Percentiles rank a stretch among this genome's conserved stretches.
These are phyloP conservation scores for Rhododendron henanense DNA, from an alignment of 148 eudicot species.

Conservation along the genomic window DNA sequence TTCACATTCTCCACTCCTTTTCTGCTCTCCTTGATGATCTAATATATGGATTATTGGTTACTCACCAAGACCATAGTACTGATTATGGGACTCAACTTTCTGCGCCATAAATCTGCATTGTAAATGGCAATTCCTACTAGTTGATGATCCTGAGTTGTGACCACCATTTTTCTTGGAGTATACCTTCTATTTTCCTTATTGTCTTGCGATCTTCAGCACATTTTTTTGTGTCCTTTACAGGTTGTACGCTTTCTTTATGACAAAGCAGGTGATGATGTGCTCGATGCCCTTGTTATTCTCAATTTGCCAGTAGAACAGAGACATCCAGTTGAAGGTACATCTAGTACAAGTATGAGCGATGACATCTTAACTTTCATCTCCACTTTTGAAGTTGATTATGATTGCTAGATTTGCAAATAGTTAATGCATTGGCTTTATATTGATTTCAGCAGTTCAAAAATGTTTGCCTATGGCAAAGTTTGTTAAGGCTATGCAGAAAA, in stretches of 20 bases:
- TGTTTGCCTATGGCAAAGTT: constrained; percentile 29
- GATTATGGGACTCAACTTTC: neutral
- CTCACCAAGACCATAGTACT: neutral
- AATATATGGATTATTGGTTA: neutral
- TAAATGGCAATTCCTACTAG: neutral
- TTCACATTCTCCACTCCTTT: neutral
- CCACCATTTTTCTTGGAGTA: neutral
- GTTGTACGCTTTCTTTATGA: constrained; percentile 51
- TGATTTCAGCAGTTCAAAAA: constrained; percentile 32
- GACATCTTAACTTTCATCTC: neutral
- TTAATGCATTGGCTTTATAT: constrained; percentile 8
- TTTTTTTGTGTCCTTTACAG: constrained; percentile 30
- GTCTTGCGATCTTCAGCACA: neutral
- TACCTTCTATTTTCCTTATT: neutral
- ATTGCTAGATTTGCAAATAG: neutral
- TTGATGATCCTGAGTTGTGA: neutral
- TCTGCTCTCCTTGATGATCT: neutral
- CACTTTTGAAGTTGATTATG: neutral
- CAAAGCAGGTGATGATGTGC: constrained; percentile 30
- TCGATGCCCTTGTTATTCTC: constrained; percentile 40
- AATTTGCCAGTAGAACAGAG: constrained; percentile 24
- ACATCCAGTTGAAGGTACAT: constrained; percentile 19
- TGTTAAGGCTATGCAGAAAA: constrained; percentile 54
- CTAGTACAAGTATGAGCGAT: constrained; percentile 17
- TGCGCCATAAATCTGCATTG: neutral